A percentile compares a stretch with the other conserved stretches of the same genome.
Evolutionary conservation across 2,329 filamentous ascomycete genomes (phyloP).

Genomic region (Lizonia empirigonia): DNA sequence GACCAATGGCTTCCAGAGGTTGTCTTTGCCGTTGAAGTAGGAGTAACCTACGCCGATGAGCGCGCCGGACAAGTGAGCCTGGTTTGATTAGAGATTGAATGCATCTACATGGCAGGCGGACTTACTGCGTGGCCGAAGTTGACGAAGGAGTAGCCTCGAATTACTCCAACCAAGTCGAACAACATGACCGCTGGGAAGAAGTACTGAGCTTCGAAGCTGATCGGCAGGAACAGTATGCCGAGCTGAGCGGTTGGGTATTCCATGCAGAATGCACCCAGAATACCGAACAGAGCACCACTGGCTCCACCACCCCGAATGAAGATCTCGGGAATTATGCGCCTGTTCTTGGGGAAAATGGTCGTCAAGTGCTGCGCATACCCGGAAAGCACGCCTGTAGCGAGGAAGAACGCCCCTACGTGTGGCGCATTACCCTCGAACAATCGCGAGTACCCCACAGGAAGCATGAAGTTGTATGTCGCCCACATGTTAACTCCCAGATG

Average conservation of each 20-base stretch:
- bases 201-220: slow-evolving; percentile 38
- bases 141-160: slow-evolving; percentile 35
- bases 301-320: slow-evolving; percentile 41
- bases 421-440: slow-evolving; percentile 40
- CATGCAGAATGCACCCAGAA: slow-evolving; percentile 39
- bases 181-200: slow-evolving; percentile 41
- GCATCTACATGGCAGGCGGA: neutral
- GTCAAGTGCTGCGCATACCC: slow-evolving; percentile 40
- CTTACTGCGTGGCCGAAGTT: slow-evolving; percentile 45
- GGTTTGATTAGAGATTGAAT: slow-evolving; percentile 17
- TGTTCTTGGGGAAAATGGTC: slow-evolving; percentile 31
- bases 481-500: slow-evolving; percentile 40
- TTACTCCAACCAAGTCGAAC: slow-evolving; percentile 42
- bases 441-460: slow-evolving; percentile 34
- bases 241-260: slow-evolving; percentile 39
- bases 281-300: slow-evolving; percentile 42
- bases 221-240: slow-evolving; percentile 42
- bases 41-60: slow-evolving; percentile 41
- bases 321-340: slow-evolving; percentile 25
- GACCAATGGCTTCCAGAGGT: slow-evolving; percentile 43
- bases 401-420: slow-evolving; percentile 39
- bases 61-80: slow-evolving; percentile 44
- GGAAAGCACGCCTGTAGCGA: slow-evolving; percentile 37
- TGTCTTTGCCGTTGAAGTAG: slow-evolving; percentile 41
- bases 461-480: slow-evolving; percentile 40